A percentile compares a stretch with the other conserved stretches of the same genome.
Conservation (phyloP, 2,329 filamentous ascomycete species). For the Pseudocercospora musae region DNA sequence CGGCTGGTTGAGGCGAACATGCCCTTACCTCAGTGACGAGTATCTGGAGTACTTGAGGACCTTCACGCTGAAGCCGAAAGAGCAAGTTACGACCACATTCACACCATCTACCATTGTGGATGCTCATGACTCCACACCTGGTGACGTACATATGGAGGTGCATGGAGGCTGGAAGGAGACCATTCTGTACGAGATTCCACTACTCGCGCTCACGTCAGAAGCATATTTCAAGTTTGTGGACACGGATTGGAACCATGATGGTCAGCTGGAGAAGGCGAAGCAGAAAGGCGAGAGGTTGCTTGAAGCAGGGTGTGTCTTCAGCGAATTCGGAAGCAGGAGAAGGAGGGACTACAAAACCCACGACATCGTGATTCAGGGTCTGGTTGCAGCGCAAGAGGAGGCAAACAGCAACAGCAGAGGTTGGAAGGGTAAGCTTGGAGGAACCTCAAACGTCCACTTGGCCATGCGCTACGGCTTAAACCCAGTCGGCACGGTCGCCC, state of each 20-base stretch:
- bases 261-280: slow-evolving; percentile 80
- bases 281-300: slow-evolving; percentile 75
- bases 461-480: slow-evolving; percentile 86
- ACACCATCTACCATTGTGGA: slow-evolving; percentile 59
- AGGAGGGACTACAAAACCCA: slow-evolving; percentile 94
- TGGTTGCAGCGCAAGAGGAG: slow-evolving; percentile 75
- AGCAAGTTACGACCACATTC: slow-evolving; percentile 75
- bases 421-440: slow-evolving; percentile 69
- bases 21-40: slow-evolving; percentile 71
- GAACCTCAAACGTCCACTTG: slow-evolving; percentile 95
- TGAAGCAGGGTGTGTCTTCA: slow-evolving; percentile 80
- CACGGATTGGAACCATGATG: slow-evolving; percentile 82
- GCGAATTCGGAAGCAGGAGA: slow-evolving; percentile 88
- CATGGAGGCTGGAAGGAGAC: slow-evolving; percentile 88
- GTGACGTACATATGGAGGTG: slow-evolving; percentile 73
- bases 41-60: slow-evolving; percentile 80
- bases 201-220: slow-evolving; percentile 87
- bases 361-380: slow-evolving; percentile 80
- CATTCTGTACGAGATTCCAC: slow-evolving; percentile 94
- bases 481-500: slow-evolving; percentile 85
- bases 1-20: slow-evolving; percentile 71
- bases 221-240: slow-evolving; percentile 98
- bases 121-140: slow-evolving; percentile 52
- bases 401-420: slow-evolving; percentile 55
- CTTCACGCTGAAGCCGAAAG: slow-evolving; percentile 75